Percentiles rank a stretch among this genome's conserved stretches.
phyloP scores from a whole-genome alignment of 2,329 filamentous ascomycete genomes.

The Sclerotinia trifoliorum region DNA sequence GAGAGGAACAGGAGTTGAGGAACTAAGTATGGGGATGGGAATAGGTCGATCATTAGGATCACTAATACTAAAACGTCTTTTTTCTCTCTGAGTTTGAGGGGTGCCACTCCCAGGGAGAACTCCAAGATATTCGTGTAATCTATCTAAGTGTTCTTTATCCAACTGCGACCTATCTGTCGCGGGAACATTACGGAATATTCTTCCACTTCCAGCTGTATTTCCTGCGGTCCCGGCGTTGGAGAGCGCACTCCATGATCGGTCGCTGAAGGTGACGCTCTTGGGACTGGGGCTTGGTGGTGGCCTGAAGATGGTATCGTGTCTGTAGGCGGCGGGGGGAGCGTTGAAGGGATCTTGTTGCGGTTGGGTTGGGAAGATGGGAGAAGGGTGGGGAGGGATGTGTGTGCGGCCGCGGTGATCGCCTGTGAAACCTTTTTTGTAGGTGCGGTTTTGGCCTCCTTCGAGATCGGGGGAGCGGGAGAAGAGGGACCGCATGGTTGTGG shows the following conservation, averaged over 20 bases:
- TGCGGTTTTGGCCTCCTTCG: not conserved
- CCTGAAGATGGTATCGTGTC: conserved; percentile 11
- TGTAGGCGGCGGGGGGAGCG: accelerated
- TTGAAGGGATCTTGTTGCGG: not conserved
- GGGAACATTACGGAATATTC: too few relatives aligned
- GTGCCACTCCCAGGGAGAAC: not conserved
- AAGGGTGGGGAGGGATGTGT: not conserved
- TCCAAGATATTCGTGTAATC: not conserved
- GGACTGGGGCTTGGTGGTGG: not conserved
- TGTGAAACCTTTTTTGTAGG: conserved; percentile 8
- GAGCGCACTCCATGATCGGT: not conserved
- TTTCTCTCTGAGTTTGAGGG: not conserved
- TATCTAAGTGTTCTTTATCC: not conserved
- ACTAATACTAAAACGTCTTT: not conserved
- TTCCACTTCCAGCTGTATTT: not conserved
- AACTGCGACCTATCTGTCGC: too few relatives aligned
- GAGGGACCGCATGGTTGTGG: not conserved
- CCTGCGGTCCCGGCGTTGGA: not conserved
- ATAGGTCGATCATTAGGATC: not conserved
- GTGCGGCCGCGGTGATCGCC: conserved; percentile 14
- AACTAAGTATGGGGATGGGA: too few relatives aligned
- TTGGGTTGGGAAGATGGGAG: not conserved
- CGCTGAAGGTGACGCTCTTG: not conserved
- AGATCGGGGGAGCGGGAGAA: conserved; percentile 11
- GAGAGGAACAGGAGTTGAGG: not conserved